Percentiles rank a stretch among this genome's conserved stretches.
phyloP scores from a whole-genome alignment of 2,329 filamentous ascomycete species.

The Graphilbum ipis-grandicollis region DNA sequence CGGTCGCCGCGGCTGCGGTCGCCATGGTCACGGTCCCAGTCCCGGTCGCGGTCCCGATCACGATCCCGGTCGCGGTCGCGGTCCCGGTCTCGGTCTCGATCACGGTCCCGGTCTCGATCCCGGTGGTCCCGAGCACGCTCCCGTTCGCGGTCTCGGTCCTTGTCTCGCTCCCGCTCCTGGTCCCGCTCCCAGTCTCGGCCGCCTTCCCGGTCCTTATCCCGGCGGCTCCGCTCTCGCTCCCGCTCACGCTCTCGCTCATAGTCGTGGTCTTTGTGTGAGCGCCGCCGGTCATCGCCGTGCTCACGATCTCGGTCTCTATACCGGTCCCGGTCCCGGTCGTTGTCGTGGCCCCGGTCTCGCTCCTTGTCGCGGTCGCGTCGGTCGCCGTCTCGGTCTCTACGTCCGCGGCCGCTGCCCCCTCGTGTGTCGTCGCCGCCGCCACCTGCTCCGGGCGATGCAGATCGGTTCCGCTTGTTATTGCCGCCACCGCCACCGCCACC shows the following conservation, averaged over 20 bases:
- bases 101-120: conserved; percentile 4
- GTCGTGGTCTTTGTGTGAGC: no score
- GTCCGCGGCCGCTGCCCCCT: conserved; percentile 4
- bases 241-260: conserved; percentile 1
- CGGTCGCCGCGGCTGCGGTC: conserved; percentile 1
- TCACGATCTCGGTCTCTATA: conserved; percentile 2
- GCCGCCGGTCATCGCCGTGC: neutral
- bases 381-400: conserved; percentile 3
- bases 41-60: conserved; percentile 1
- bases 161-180: neutral
- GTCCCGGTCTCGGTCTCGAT: neutral
- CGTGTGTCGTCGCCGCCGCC: neutral
- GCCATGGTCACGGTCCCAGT: conserved; percentile 6
- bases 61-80: conserved; percentile 1
- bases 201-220: conserved; percentile 5
- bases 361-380: neutral
- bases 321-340: conserved; percentile 1
- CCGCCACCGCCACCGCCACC: conserved; percentile 1
- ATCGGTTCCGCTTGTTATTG: neutral
- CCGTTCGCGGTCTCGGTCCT: neutral
- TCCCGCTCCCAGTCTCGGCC: conserved; percentile 11
- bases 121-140: neutral
- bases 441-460: neutral
- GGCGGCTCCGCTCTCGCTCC: conserved; percentile 4
- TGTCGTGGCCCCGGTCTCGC: conserved; percentile 4